These are phyloP conservation scores for Thraustochytrium sp. DNA, from an alignment of 352 stramenopile genomes.

Conservation along the genomic window DNA sequence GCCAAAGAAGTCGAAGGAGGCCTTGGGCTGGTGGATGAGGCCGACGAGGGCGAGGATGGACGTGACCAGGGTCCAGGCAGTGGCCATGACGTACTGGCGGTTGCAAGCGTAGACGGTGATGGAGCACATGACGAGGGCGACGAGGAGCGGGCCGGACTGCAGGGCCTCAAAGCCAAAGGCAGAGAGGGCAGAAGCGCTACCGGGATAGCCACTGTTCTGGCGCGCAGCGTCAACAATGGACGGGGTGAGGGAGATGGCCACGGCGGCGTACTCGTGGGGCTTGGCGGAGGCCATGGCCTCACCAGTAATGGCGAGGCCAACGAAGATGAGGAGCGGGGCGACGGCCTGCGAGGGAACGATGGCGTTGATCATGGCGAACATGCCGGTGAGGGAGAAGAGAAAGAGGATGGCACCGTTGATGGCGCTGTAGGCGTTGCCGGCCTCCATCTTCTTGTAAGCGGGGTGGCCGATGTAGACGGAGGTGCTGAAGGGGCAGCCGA, in stretches of 20 bases:
- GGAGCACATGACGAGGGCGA: background rate
- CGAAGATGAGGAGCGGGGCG: constrained; percentile 39
- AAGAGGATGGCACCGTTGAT: constrained; percentile 54
- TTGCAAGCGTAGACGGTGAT: constrained; percentile 1
- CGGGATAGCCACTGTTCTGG: background rate
- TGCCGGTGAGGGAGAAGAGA: constrained; percentile 25
- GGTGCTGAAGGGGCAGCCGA: constrained; percentile 53
- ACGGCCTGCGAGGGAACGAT: background rate
- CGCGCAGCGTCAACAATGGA: background rate
- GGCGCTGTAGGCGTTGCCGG: constrained; percentile 51
- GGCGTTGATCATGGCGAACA: constrained; percentile 39
- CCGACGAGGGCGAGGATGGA: background rate
- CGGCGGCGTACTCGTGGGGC: constrained; percentile 33
- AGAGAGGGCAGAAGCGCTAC: background rate
- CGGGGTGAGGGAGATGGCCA: background rate
- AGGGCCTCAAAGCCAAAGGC: constrained; percentile 9
- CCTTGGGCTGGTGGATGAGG: constrained; percentile 12
- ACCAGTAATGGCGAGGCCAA: constrained; percentile 42
- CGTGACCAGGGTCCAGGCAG: background rate
- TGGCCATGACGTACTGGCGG: background rate
- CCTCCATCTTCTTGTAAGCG: constrained; percentile 53
- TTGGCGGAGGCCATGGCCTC: constrained; percentile 37
- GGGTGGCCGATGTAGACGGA: constrained; percentile 58
- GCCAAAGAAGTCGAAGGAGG: background rate
- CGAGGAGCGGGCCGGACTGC: background rate